These are phyloP conservation scores for Trichophyton verrucosum DNA, from an alignment of 2,329 filamentous ascomycete species.

Conservation along the genomic window DNA sequence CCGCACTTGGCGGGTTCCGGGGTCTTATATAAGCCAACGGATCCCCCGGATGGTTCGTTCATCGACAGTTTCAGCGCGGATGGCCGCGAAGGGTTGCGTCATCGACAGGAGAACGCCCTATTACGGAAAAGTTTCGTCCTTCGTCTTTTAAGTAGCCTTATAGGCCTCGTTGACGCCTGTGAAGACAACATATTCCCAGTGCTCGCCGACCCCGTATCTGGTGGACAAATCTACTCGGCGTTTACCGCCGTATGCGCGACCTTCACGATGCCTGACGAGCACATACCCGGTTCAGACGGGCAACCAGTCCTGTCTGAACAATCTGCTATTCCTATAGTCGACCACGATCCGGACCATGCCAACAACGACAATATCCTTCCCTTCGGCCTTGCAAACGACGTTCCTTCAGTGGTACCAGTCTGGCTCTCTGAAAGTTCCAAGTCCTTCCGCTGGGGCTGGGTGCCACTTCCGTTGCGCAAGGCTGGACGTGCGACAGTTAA, in stretches of 20 bases:
- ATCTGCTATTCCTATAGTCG: slow-evolving; percentile 20
- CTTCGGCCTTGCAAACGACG: slow-evolving; percentile 4
- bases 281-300: slow-evolving; percentile 18
- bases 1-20: too few species aligned
- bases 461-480: slow-evolving; percentile 35
- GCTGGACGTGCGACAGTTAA: slow-evolving; percentile 30
- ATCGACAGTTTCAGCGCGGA: too few species aligned
- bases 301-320: slow-evolving; percentile 15
- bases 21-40: too few species aligned
- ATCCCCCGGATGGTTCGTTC: too few species aligned
- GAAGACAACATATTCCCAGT: too few species aligned
- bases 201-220: too few species aligned
- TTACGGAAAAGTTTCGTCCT: too few species aligned
- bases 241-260: not conserved
- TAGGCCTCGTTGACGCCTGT: too few species aligned
- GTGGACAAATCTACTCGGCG: not conserved
- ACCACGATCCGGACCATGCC: slow-evolving; percentile 20
- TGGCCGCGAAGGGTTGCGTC: too few species aligned
- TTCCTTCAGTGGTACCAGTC: slow-evolving; percentile 28
- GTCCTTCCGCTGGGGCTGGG: slow-evolving; percentile 37
- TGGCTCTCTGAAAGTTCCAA: slow-evolving; percentile 38
- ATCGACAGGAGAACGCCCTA: too few species aligned
- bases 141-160: too few species aligned
- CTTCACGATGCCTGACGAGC: slow-evolving; percentile 21
- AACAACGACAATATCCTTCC: slow-evolving; percentile 23